A percentile compares a stretch with the other conserved stretches of the same genome.
phyloP scores from a whole-genome alignment of 805 yeast genomes.

The Metahyphopichia silvanorum region DNA sequence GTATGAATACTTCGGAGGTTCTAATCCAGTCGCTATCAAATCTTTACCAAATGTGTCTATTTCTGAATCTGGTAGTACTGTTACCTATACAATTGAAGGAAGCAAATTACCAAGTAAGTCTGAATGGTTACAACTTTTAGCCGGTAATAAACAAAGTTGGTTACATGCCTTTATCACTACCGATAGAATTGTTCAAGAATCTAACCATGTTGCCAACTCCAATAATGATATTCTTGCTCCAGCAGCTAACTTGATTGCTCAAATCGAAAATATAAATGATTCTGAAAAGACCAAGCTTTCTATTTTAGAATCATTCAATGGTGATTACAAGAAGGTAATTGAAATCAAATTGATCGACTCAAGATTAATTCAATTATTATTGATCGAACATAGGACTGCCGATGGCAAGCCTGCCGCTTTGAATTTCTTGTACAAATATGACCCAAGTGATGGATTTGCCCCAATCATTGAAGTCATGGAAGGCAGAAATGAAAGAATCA shows the following conservation, averaged over 20 bases:
- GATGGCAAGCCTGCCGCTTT: conserved; percentile 72
- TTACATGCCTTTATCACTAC: conserved; percentile 84
- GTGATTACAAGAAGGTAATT: conserved; percentile 64
- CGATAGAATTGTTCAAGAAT: conserved; percentile 79
- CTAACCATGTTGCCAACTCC: conserved; percentile 76
- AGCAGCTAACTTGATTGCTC: conserved; percentile 53
- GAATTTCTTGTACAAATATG: conserved; percentile 73
- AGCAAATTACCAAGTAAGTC: conserved; percentile 23
- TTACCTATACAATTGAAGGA: conserved; percentile 31
- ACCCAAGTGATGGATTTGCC: conserved; percentile 89
- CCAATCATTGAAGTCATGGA: conserved; percentile 89
- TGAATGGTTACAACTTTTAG: conserved; percentile 76
- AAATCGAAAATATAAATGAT: conserved; percentile 48
- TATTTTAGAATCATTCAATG: conserved; percentile 70
- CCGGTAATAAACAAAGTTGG: conserved; percentile 82
- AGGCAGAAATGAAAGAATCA: conserved; percentile 89
- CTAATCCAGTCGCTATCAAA: conserved; percentile 30
- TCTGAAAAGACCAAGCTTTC: conserved; percentile 57
- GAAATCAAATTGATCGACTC: conserved; percentile 51
- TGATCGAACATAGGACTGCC: conserved; percentile 87
- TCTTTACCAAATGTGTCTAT: conserved; percentile 34
- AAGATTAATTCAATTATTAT: conserved; percentile 59
- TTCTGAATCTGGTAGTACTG: conserved; percentile 19
- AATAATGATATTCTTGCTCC: conserved; percentile 80
- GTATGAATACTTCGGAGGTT: conserved; percentile 86